Base-by-base conservation (phyloP, 441 rosid species). In the Pelargonium citronellum region DNA sequence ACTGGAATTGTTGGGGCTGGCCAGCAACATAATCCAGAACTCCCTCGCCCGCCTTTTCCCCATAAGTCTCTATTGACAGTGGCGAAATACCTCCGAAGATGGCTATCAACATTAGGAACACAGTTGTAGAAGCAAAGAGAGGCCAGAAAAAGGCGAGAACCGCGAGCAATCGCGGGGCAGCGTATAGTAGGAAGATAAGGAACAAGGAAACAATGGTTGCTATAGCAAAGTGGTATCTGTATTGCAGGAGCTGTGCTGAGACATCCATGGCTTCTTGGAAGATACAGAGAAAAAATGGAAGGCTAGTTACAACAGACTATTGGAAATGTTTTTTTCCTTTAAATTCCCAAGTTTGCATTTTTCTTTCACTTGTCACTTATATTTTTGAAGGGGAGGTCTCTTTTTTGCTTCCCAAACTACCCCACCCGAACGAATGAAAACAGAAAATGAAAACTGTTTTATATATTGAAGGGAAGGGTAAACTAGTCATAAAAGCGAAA, bases 1-100 rank as follows among this genome's bases (percentile, higher is more conserved):
- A 60, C 37, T 60, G 6, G 19, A 20, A 60, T 0, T 60, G 64
- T 22, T 60, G 37, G 4, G 34, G 64, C 6, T 22, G 64, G 24
- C 64, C 64, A 22, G 64, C 64, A 60, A 60, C 64, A 60, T 60
- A 60, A 60, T 60, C 64, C 8, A 60, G 37, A 60, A 60, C 64
- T 60, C 64, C 64, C 64, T 60, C 64, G 9, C 64, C 64, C 1
- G 64, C 64, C 34, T 60, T 60, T 24, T 20, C 64, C 22, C 64
- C 64, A 22, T 60, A 60, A 22, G 7, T 24, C 4, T 60, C 64
- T 24, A 60, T 60, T 11, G 64, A 60, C 0, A 60, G 37, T 13
- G 64, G 64, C 37, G 64, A 22, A n/a, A 24, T 39, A 4, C 64
- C 64, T 5, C 64, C 37, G 2, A 60, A 60, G 15, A 24, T 13